Evolutionary conservation across 1,284 basidiomycete species (phyloP).

Genomic region (Cutaneotrichosporon dermatis): DNA sequence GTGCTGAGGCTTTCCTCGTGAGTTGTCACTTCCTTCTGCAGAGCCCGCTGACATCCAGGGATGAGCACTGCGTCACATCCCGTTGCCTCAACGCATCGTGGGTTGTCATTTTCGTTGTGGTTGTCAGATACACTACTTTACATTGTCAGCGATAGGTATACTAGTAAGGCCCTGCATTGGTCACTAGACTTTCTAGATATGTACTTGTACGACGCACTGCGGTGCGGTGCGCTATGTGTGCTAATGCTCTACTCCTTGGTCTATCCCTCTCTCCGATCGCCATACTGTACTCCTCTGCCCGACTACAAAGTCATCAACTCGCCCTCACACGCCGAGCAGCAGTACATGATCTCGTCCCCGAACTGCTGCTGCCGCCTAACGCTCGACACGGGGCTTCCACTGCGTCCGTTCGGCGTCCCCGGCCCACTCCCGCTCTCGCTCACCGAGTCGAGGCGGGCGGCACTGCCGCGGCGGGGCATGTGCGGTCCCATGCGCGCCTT

Average conservation of each 20-base stretch:
- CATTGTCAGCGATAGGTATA: too few species aligned
- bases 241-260: not conserved
- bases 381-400: conserved; percentile 2
- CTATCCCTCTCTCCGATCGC: too few species aligned
- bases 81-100: too few species aligned
- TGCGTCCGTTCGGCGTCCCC: not conserved
- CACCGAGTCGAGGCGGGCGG: conserved; percentile 2
- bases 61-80: not conserved
- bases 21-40: too few species aligned
- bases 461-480: not conserved
- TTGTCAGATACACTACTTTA: too few species aligned
- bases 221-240: conserved; percentile 6
- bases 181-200: too few species aligned
- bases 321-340: conserved; percentile 47
- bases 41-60: too few species aligned
- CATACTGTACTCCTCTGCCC: not conserved
- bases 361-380: conserved; percentile 32
- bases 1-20: conserved; percentile 35
- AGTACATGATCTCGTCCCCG: conserved; percentile 50
- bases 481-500: conserved; percentile 68
- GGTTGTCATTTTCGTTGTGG: not conserved
- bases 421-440: conserved; percentile 9
- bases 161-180: too few species aligned
- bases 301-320: conserved; percentile 43
- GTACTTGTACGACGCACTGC: too few species aligned